A percentile compares a stretch with the other conserved stretches of the same genome.
These are phyloP conservation scores for Lophium mytilinum DNA, from an alignment of 495 filamentous ascomycete genomes.

Conservation along the genomic window DNA sequence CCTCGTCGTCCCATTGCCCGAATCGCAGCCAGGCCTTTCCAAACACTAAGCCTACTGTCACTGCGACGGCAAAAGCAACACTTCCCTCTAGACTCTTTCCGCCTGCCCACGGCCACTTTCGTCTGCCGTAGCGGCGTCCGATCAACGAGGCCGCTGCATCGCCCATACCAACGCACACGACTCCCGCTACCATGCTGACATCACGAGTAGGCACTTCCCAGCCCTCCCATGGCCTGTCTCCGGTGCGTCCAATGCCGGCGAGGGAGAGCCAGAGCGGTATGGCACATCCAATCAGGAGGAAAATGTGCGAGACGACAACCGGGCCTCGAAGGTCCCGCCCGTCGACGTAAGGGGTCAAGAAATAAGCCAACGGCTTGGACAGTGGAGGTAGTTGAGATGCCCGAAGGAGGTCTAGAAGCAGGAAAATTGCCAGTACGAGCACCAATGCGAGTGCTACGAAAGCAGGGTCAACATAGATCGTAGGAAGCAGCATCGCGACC, in stretches of 20 bases:
- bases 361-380: constrained; percentile 69
- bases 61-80: constrained; percentile 72
- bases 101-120: constrained; percentile 94
- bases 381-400: constrained; percentile 87
- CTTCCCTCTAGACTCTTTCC: constrained; percentile 94
- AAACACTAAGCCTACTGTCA: constrained; percentile 61
- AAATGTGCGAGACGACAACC: constrained; percentile 92
- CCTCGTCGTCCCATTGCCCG: constrained; percentile 57
- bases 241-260: constrained; percentile 49
- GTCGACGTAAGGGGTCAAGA: constrained; percentile 89
- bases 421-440: constrained; percentile 69
- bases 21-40: constrained; percentile 66
- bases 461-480: constrained; percentile 73
- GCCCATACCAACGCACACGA: constrained; percentile 90
- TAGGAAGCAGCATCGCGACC: constrained; percentile 87
- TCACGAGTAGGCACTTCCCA: constrained; percentile 69
- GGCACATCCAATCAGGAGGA: constrained; percentile 90
- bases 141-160: constrained; percentile 92
- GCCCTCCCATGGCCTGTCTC: constrained; percentile 46
- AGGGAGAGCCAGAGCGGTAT: constrained; percentile 90
- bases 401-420: constrained; percentile 80
- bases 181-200: constrained; percentile 78
- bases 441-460: constrained; percentile 71
- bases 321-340: constrained; percentile 87
- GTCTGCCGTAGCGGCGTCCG: constrained; percentile 74